A percentile compares a stretch with the other conserved stretches of the same genome.
Evolutionary conservation across 139 green algal species (phyloP).

Genomic region (Picochlorum sp.): DNA sequence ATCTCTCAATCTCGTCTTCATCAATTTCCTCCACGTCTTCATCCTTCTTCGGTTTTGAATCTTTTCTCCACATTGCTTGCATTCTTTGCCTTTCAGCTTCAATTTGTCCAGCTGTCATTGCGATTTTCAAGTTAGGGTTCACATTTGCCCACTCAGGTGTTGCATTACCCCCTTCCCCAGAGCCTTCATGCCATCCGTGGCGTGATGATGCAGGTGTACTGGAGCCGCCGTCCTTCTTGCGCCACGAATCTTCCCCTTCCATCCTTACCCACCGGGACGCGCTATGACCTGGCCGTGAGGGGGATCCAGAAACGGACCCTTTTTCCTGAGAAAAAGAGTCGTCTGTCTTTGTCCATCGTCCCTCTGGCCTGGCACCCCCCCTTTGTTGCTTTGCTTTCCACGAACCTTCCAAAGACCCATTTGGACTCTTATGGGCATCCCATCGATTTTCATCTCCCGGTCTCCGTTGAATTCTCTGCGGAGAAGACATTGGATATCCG

Average conservation of each 20-base stretch:
- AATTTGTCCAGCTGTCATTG: slow-evolving; percentile 23
- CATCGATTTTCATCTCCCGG: too few species aligned
- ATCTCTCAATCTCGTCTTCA: slow-evolving; percentile 12
- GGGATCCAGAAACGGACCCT: too few species aligned
- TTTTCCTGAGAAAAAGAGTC: too few species aligned
- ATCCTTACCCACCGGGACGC: neutral
- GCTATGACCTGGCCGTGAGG: neutral
- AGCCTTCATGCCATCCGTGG: neutral
- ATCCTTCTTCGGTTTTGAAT: neutral
- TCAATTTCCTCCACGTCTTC: neutral
- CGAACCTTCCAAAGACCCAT: too few species aligned
- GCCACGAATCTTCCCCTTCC: neutral
- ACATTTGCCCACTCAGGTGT: slow-evolving; percentile 19
- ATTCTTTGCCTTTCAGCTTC: slow-evolving; percentile 29
- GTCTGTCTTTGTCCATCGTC: too few species aligned
- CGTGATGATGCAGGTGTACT: neutral
- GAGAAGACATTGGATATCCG: too few species aligned
- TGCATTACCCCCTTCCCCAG: neutral
- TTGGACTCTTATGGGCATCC: too few species aligned
- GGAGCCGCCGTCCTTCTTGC: neutral
- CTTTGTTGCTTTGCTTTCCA: too few species aligned
- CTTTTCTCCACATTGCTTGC: slow-evolving; percentile 23
- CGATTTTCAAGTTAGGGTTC: neutral
- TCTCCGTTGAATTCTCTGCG: too few species aligned
- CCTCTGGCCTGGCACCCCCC: too few species aligned